Conservation (phyloP, 129 eudicot genomes). For the Centaurea solstitialis region DNA sequence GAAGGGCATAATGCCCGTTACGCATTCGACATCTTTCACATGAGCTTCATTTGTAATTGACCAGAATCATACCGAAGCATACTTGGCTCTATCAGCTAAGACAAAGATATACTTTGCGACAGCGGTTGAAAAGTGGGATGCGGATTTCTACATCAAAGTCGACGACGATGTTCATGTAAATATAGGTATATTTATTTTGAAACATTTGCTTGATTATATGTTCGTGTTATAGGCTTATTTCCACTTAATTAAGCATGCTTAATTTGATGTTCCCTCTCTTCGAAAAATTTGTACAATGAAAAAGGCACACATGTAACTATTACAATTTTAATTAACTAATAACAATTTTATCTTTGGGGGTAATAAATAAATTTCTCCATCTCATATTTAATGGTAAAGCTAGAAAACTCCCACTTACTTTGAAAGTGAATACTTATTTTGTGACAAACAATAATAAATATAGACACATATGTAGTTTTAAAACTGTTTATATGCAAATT, state of each 20-base stretch:
- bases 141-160: slow-evolving; percentile 45
- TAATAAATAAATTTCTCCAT: too few species aligned
- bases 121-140: slow-evolving; percentile 43
- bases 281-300: too few species aligned
- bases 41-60: background rate
- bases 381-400: too few species aligned
- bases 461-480: too few species aligned
- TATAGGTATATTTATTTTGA: slow-evolving; percentile 21
- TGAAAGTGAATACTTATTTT: too few species aligned
- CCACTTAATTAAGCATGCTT: background rate
- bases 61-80: slow-evolving; percentile 43
- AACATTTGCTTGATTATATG: background rate
- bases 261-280: too few species aligned
- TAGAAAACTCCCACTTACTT: too few species aligned
- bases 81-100: slow-evolving; percentile 39
- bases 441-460: too few species aligned
- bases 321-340: too few species aligned
- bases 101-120: slow-evolving; percentile 40
- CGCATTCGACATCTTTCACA: background rate
- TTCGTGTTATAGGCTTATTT: background rate
- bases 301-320: too few species aligned
- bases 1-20: background rate
- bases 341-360: too few species aligned
- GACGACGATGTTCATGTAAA: slow-evolving; percentile 51
- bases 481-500: too few species aligned